phyloP scores from a whole-genome alignment of 495 filamentous ascomycete species.

The Talaromyces proteolyticus region DNA sequence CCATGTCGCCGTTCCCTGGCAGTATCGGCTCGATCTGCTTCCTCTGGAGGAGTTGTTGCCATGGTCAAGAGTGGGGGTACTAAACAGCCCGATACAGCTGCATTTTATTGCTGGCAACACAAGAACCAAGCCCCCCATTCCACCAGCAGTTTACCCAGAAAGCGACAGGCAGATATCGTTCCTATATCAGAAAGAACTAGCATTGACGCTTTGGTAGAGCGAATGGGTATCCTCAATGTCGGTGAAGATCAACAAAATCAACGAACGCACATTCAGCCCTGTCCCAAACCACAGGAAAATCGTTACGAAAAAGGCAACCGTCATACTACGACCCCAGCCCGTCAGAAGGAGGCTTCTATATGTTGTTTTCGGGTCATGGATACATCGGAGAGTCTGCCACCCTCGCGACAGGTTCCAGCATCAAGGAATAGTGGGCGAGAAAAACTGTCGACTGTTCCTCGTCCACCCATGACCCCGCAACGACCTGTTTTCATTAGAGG shows the following conservation, averaged over 20 bases:
- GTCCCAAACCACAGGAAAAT: constrained; percentile 14
- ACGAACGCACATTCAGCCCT: constrained; percentile 1
- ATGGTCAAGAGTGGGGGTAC: constrained; percentile 33
- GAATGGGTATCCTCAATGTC: constrained; percentile 66
- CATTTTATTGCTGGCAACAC: constrained; percentile 89
- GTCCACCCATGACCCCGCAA: neutral
- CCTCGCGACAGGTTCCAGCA: neutral
- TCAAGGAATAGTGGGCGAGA: neutral
- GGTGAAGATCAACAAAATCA: constrained; percentile 23
- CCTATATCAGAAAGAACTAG: constrained; percentile 49
- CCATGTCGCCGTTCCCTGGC: constrained; percentile 70
- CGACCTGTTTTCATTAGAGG: constrained; percentile 6
- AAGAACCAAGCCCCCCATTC: constrained; percentile 65
- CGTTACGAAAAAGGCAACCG: constrained; percentile 17
- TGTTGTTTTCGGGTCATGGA: constrained; percentile 34
- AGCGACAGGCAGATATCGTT: constrained; percentile 6
- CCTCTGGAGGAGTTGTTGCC: constrained; percentile 29
- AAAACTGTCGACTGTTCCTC: neutral
- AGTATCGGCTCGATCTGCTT: constrained; percentile 26
- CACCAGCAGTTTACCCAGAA: neutral
- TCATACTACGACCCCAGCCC: constrained; percentile 12
- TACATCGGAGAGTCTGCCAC: constrained; percentile 4
- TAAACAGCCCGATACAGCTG: constrained; percentile 35
- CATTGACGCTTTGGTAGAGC: constrained; percentile 75
- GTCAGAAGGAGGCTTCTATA: constrained; percentile 14